Base-by-base conservation (phyloP, 148 eudicot species). In the Camellia sinensis region DNA sequence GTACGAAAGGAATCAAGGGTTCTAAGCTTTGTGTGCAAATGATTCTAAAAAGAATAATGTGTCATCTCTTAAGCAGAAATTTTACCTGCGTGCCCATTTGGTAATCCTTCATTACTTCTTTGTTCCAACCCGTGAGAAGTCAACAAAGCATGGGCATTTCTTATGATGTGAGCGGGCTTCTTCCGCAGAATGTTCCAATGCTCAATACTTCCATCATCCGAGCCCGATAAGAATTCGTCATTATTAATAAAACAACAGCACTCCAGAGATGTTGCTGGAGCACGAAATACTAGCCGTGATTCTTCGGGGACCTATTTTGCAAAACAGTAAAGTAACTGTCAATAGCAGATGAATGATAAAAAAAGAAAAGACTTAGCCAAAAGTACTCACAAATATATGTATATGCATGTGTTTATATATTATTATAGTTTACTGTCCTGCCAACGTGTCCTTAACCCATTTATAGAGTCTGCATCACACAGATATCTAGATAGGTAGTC, bases 191-290 rank as follows among this genome's bases (percentile, higher is more conserved):
- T 72, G 41, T 87, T 89, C 99, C 99, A 97, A 19, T 92, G 94
- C 88, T 97, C 94, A 84, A 97, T 88, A 83, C 97, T 91, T 84
- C 99, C 99, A 87, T 92, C 98, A 85, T 97, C 98, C 48, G 97
- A 92, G 44, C 99, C 99, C 40, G 98, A 94, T 63, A 97, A 85
- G 82, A 91, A 97, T 79, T 89, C 94, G 81, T 97, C 98, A 84
- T 97, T 90, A 80, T 85, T 86, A 45, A 91, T 88, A 82, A 91
- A 94, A 82, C 98, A 92, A 75, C 97, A 85, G 87, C 96, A 91
- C 69, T 97, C 99, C 21, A 97, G 87, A 75, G 97, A 87, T 37
- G 98, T 86, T 43, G 91, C 97, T 5, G 98, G 90, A 77, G 99
- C 92, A 62, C 97, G 97, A 83, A 86, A 92, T 80, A 90, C 78